These are phyloP conservation scores for Elsinoe fawcettii DNA, from an alignment of 2,329 filamentous ascomycete genomes.

Conservation along the genomic window DNA sequence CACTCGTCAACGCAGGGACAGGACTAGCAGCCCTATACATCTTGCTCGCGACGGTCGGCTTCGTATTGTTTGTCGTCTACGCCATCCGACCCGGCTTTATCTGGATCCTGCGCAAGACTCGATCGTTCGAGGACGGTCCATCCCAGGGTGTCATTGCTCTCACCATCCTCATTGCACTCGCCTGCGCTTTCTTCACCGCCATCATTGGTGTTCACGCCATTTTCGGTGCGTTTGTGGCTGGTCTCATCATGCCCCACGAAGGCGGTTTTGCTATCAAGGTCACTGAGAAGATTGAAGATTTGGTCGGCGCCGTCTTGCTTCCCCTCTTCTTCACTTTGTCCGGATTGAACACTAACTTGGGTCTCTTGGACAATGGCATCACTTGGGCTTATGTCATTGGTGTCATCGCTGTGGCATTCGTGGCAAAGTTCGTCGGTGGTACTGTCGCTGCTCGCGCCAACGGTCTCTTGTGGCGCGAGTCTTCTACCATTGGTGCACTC, in stretches of 20 bases:
- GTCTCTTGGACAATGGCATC: conserved; percentile 69
- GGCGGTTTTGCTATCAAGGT: conserved; percentile 84
- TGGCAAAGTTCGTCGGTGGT: conserved; percentile 77
- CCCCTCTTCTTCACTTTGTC: conserved; percentile 92
- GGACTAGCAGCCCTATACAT: conserved; percentile 82
- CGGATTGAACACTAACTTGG: conserved; percentile 79
- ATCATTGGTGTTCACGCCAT: conserved; percentile 92
- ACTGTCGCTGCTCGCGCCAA: conserved; percentile 67
- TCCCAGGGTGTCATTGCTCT: conserved; percentile 76
- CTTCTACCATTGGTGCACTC: conserved; percentile 74
- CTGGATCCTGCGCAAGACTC: conserved; percentile 63
- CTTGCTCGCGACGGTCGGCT: conserved; percentile 66
- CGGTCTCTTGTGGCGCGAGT: conserved; percentile 83
- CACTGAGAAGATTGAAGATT: conserved; percentile 89
- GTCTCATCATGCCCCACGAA: conserved; percentile 82
- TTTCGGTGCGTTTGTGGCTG: conserved; percentile 85
- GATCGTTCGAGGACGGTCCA: conserved; percentile 78
- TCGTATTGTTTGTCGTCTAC: conserved; percentile 66
- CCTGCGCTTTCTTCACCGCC: conserved; percentile 77
- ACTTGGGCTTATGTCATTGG: conserved; percentile 87
- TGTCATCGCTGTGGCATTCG: conserved; percentile 72
- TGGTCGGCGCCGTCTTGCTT: conserved; percentile 74
- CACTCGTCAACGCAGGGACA: conserved; percentile 77
- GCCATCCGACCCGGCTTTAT: conserved; percentile 66
- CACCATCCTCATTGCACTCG: conserved; percentile 69